A percentile compares a stretch with the other conserved stretches of the same genome.
phyloP scores from a whole-genome alignment of 1,284 basidiomycete genomes.

The Pseudozyma hubeiensis region DNA sequence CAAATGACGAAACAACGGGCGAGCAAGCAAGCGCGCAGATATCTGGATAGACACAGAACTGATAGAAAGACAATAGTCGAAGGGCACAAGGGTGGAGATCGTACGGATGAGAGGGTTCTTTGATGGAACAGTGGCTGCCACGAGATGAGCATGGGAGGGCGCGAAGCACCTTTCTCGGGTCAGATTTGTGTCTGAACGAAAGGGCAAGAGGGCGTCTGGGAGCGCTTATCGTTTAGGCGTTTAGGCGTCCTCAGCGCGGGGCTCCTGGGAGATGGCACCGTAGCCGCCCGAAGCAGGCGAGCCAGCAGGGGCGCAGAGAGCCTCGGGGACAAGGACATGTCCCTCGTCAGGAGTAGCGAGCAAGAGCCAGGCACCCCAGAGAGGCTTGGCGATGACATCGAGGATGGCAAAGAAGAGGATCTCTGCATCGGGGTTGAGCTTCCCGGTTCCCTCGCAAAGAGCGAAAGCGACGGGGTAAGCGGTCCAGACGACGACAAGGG shows the following conservation, averaged over 20 bases:
- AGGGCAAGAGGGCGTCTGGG: too few species aligned
- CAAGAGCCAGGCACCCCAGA: slow-evolving; percentile 59
- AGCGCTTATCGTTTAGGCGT: neutral
- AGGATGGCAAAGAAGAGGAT: slow-evolving; percentile 60
- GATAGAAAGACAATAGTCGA: too few species aligned
- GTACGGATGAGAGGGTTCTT: too few species aligned
- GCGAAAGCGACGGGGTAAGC: slow-evolving; percentile 56
- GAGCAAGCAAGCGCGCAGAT: too few species aligned
- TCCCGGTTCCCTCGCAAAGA: slow-evolving; percentile 56
- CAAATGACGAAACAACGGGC: too few species aligned
- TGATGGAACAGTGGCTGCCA: too few species aligned
- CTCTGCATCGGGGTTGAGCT: slow-evolving; percentile 53
- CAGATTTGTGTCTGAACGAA: too few species aligned
- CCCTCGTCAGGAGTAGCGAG: slow-evolving; percentile 58
- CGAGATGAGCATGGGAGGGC: too few species aligned
- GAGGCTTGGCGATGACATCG: slow-evolving; percentile 59
- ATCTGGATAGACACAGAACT: too few species aligned
- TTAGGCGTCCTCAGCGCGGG: slow-evolving; percentile 56
- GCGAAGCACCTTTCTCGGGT: too few species aligned
- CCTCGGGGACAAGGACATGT: slow-evolving; percentile 57
- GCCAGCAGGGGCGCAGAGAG: slow-evolving; percentile 46
- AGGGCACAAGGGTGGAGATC: too few species aligned
- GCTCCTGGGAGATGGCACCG: slow-evolving; percentile 56
- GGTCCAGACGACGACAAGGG: slow-evolving; percentile 57
- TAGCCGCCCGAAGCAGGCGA: slow-evolving; percentile 48